Evolutionary conservation across 345 rosid genomes (phyloP).

Genomic region (Jatropha curcas): DNA sequence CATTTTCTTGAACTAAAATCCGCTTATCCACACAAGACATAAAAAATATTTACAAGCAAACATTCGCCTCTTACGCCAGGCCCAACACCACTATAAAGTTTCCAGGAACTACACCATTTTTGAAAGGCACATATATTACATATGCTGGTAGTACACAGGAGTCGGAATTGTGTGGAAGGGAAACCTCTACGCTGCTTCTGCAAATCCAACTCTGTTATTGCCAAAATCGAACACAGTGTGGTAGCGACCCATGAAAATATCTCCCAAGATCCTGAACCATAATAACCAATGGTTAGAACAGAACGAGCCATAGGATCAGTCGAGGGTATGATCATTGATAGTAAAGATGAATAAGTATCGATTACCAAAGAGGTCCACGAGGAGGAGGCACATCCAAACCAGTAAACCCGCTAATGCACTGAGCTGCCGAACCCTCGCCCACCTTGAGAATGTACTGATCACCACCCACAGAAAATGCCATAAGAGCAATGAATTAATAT

Average conservation of each 20-base stretch:
- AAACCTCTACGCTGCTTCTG: slow-evolving; percentile 28
- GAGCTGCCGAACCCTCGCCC: slow-evolving; percentile 22
- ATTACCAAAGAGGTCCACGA: slow-evolving; percentile 37
- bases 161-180: background rate
- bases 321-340: background rate
- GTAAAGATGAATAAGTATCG: background rate
- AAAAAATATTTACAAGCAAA: slow-evolving; percentile 1
- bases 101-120: background rate
- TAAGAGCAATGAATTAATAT: background rate
- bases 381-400: slow-evolving; percentile 36
- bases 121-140: background rate
- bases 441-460: slow-evolving; percentile 36
- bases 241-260: slow-evolving; percentile 36
- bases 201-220: slow-evolving; percentile 29
- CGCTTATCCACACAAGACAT: background rate
- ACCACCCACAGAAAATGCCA: slow-evolving; percentile 1
- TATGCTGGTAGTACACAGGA: no score
- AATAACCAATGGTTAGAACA: background rate
- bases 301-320: background rate
- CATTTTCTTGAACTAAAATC: no score
- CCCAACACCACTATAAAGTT: background rate
- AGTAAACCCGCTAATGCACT: slow-evolving; percentile 37
- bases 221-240: slow-evolving; percentile 38
- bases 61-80: background rate
- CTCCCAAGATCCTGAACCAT: slow-evolving; percentile 36